These are phyloP conservation scores for Aspergillus aculeatinus DNA, from an alignment of 2,329 filamentous ascomycete genomes.

Conservation along the genomic window DNA sequence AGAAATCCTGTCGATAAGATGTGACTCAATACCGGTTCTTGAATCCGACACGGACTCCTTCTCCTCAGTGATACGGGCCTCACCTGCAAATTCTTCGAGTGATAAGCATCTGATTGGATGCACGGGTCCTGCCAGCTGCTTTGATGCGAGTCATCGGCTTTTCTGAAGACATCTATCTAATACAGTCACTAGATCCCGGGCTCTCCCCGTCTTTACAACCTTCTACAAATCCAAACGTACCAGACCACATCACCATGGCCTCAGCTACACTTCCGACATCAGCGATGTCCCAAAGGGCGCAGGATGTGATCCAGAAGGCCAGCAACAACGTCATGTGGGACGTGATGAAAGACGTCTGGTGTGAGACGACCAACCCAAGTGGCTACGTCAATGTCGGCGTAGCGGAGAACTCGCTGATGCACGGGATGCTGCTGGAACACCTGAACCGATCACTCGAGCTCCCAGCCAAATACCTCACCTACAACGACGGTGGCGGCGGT, in stretches of 20 bases:
- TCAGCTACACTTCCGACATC: neutral
- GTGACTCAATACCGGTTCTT: neutral
- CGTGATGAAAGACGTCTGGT: constrained; percentile 48
- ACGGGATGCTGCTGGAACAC: constrained; percentile 46
- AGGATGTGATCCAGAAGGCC: constrained; percentile 11
- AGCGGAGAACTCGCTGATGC: constrained; percentile 56
- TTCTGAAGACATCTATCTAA: neutral
- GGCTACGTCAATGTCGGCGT: constrained; percentile 54
- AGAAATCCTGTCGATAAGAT: neutral
- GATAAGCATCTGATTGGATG: neutral
- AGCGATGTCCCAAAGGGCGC: constrained; percentile 18
- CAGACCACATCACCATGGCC: neutral
- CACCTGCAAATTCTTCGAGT: neutral
- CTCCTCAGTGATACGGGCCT: no score
- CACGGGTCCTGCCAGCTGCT: neutral
- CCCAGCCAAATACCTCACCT: constrained; percentile 34
- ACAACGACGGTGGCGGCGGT: constrained; percentile 38
- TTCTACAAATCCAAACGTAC: neutral
- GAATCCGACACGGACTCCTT: no score
- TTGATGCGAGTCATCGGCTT: neutral
- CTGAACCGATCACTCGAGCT: constrained; percentile 40
- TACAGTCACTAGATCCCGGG: neutral
- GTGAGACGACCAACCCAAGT: constrained; percentile 34
- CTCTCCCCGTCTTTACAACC: no score
- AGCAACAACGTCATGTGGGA: constrained; percentile 40